Conservation (phyloP, 2,329 filamentous ascomycete genomes). For the Lachnellula arida region DNA sequence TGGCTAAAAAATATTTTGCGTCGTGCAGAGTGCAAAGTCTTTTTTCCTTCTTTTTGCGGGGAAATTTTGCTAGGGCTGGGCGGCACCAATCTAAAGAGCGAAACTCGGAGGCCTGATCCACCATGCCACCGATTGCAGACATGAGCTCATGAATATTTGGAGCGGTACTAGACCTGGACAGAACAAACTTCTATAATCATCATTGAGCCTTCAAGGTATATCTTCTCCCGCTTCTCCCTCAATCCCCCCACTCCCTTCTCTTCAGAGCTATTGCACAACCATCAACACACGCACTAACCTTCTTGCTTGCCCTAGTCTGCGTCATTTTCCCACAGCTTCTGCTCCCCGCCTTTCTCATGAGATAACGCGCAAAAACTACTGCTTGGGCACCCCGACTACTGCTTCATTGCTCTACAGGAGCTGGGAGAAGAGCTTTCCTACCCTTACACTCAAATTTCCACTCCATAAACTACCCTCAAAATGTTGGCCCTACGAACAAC, state of each 20-base stretch:
- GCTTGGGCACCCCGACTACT: slow-evolving; percentile 22
- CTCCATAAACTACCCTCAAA: slow-evolving; percentile 18
- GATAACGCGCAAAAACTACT: slow-evolving; percentile 19
- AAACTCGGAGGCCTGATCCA: too few species aligned
- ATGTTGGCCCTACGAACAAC: slow-evolving; percentile 33
- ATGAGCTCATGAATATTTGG: neutral
- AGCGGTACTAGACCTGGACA: neutral
- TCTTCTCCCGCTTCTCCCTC: neutral
- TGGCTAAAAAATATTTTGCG: slow-evolving; percentile 9
- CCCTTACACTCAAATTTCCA: slow-evolving; percentile 13
- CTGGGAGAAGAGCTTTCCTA: slow-evolving; percentile 19
- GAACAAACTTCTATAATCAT: neutral
- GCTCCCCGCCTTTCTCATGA: slow-evolving; percentile 27
- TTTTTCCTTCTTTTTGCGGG: neutral
- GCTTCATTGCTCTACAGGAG: slow-evolving; percentile 25
- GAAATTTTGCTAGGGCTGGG: neutral
- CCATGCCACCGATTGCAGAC: neutral
- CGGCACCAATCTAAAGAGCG: neutral
- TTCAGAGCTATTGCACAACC: neutral
- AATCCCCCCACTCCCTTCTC: neutral
- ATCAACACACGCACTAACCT: neutral
- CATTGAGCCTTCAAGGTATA: slow-evolving; percentile 18
- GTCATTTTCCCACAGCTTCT: slow-evolving; percentile 20
- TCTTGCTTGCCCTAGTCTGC: slow-evolving; percentile 15
- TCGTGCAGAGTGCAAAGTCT: slow-evolving; percentile 14